Percentiles rank a stretch among this genome's conserved stretches.
Conservation (phyloP, 345 rosid species). For the Eucalyptus globulus region DNA sequence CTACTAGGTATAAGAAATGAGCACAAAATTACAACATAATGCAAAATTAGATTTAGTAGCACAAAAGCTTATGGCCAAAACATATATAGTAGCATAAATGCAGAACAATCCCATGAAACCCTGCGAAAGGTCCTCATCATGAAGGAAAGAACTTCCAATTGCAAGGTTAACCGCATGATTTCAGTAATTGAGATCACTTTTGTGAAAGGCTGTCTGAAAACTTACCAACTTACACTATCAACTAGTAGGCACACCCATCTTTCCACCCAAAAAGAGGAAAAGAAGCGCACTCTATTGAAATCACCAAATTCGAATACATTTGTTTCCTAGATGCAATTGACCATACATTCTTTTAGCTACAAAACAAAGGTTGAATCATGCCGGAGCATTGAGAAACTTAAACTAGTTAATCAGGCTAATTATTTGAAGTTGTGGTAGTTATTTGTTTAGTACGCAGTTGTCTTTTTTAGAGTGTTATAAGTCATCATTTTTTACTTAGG, state of each 20-base stretch:
- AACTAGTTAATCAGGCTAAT: neutral
- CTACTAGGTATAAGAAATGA: neutral
- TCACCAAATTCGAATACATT: neutral
- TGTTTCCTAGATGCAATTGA: neutral
- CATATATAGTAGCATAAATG: neutral
- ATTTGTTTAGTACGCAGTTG: neutral
- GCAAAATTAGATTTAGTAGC: neutral
- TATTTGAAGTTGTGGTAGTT: neutral
- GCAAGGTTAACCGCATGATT: neutral
- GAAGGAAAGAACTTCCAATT: neutral
- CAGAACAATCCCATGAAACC: neutral
- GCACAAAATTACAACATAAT: neutral
- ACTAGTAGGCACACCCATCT: neutral
- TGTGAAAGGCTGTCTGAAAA: neutral
- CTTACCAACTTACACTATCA: neutral
- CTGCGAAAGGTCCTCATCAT: neutral
- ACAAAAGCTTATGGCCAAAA: neutral
- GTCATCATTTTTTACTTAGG: neutral
- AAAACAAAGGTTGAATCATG: neutral
- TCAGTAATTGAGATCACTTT: neutral
- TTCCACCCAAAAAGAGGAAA: neutral
- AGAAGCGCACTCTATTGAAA: neutral
- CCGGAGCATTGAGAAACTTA: neutral
- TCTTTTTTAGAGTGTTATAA: neutral
- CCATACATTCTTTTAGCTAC: neutral